Base-by-base conservation (phyloP, 768 basidiomycete species). In the Tricholoma hemisulphureum region DNA sequence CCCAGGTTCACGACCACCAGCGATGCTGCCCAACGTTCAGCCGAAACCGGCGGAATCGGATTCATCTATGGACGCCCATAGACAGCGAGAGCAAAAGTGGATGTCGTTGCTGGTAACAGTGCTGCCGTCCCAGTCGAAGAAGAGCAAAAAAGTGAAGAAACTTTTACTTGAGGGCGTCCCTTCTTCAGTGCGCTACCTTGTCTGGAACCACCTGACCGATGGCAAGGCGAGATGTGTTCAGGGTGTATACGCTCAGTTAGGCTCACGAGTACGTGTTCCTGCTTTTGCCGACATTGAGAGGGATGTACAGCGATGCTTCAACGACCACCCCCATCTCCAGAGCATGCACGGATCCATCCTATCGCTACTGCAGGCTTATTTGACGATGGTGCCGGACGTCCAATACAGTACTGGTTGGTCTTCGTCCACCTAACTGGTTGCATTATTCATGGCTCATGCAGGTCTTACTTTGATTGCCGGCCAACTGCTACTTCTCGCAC, bases 381-480 rank as follows among this genome's bases (percentile, higher is more conserved):
- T 93, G 43, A 83, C 80, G 16, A 93, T 94, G 92, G 92, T 93
- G 0, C 91, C 91, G 0, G 91, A 94, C 65, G 78, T 91, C 18
- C 81, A 79, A 51, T 94, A 93, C 64, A 74, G 73, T 13, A 76
- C 71, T 37, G 89, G 91, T 89, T 59, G 20, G n/a, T 32, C 29
- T 35, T 46, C 4, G 50, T 58, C 1, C 63, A 41, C 50, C 24
- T 11, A 11, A 6, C 2, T 4, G 20, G 50, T 60, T 59, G 5
- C 53, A 29, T 51, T 16, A 55, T 32, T 62, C 18, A 32, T 16
- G 29, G 5, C 23, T 3, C 24, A 49, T 46, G 2, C 55, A 91
- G 91, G 87, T 4, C 72, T 93, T 35, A 83, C 87, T 6, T 75
- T 82, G 10, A 85, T 93, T 53, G 82, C 86, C 20, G 89, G 89